phyloP scores from a whole-genome alignment of 345 rosid genomes.

The Syzygium grande region DNA sequence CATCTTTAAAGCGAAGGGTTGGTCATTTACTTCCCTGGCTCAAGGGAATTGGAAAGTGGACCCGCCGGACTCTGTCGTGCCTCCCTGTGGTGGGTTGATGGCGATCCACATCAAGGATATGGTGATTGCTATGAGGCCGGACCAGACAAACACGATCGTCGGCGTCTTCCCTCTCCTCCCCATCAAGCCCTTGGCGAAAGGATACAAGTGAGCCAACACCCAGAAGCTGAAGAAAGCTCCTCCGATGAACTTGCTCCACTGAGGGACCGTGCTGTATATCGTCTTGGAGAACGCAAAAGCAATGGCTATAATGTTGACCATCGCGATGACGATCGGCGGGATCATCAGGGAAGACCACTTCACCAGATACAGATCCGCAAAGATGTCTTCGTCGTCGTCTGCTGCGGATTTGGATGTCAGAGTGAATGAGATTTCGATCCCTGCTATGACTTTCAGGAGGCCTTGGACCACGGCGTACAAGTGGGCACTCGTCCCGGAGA shows the following conservation, averaged over 20 bases:
- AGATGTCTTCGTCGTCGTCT: slow-evolving; percentile 71
- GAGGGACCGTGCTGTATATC: slow-evolving; percentile 48
- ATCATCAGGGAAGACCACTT: slow-evolving; percentile 91
- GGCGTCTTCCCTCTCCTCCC: slow-evolving; percentile 95
- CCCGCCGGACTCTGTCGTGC: neutral
- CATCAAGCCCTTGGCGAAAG: slow-evolving; percentile 94
- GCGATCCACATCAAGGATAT: slow-evolving; percentile 79
- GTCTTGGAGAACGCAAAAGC: slow-evolving; percentile 62
- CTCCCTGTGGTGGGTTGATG: slow-evolving; percentile 37
- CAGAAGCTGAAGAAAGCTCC: slow-evolving; percentile 94
- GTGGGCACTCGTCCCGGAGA: slow-evolving; percentile 89
- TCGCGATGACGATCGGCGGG: slow-evolving; percentile 83
- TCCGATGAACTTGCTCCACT: slow-evolving; percentile 86
- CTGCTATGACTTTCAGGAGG: slow-evolving; percentile 75
- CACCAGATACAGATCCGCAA: slow-evolving; percentile 71
- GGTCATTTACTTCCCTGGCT: neutral
- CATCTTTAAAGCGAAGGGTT: neutral
- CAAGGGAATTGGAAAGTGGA: neutral
- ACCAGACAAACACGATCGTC: slow-evolving; percentile 86
- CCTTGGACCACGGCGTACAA: slow-evolving; percentile 82
- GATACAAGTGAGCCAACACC: slow-evolving; percentile 92
- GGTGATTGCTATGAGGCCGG: slow-evolving; percentile 86
- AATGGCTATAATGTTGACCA: slow-evolving; percentile 77
- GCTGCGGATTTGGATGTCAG: slow-evolving; percentile 68
- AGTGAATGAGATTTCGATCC: slow-evolving; percentile 93